A percentile compares a stretch with the other conserved stretches of the same genome.
phyloP scores from a whole-genome alignment of 2,329 filamentous ascomycete species.

The Fusarium sp. region DNA sequence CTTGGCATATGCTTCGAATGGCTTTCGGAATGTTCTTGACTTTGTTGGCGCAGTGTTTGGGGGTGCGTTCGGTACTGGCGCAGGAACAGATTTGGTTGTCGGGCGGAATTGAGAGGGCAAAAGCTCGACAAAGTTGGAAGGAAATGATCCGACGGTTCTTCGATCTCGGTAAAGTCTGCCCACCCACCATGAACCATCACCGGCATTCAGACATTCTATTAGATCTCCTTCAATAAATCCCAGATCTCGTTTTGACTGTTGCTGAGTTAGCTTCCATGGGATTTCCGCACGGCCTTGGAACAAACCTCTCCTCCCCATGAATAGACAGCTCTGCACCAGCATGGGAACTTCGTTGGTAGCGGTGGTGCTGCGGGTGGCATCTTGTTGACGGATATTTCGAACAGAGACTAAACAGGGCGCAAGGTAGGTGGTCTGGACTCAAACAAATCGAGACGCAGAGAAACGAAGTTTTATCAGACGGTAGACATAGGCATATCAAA shows the following conservation, averaged over 20 bases:
- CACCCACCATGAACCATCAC: slow-evolving; percentile 99
- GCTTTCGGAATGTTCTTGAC: slow-evolving; percentile 73
- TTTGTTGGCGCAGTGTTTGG: slow-evolving; percentile 69
- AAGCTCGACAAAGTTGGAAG: slow-evolving; percentile 96
- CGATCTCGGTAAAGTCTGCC: slow-evolving; percentile 90
- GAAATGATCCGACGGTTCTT: slow-evolving; percentile 91
- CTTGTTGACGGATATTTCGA: slow-evolving; percentile 37
- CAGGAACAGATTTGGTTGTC: slow-evolving; percentile 71
- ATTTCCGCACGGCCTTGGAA: slow-evolving; percentile 17
- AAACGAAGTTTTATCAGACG: slow-evolving; percentile 31
- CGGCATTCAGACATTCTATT: slow-evolving; percentile 97
- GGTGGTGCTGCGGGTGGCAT: slow-evolving; percentile 70
- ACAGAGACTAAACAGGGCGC: slow-evolving; percentile 18
- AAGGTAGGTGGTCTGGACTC: slow-evolving; percentile 23
- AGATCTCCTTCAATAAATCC: slow-evolving; percentile 98
- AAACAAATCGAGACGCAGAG: slow-evolving; percentile 30
- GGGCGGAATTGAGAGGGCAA: slow-evolving; percentile 88
- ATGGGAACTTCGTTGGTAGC: slow-evolving; percentile 85
- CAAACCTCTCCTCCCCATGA: slow-evolving; percentile 89
- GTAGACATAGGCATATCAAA: slow-evolving; percentile 45
- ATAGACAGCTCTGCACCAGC: slow-evolving; percentile 91
- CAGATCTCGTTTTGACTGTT: slow-evolving; percentile 87
- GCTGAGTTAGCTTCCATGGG: slow-evolving; percentile 40
- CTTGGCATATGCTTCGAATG: slow-evolving; percentile 76
- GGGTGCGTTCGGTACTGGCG: slow-evolving; percentile 67